Base-by-base conservation (phyloP, 352 stramenopile genomes). In the Phytophthora kernoviae region DNA sequence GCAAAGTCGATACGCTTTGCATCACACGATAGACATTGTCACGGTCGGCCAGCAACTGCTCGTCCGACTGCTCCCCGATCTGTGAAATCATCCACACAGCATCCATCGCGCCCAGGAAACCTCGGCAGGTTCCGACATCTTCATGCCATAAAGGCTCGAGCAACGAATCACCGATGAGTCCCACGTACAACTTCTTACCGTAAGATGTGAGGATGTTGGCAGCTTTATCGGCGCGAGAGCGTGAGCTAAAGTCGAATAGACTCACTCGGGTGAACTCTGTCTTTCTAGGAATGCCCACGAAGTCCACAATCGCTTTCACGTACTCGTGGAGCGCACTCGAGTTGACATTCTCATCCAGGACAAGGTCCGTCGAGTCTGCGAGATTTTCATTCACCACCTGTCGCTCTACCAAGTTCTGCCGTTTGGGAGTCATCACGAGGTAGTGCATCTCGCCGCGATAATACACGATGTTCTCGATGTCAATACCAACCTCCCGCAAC, bases 381-480 rank as follows among this genome's bases (percentile, higher is more conserved):
- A 79, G 80, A 64, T 87, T 78, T 49, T 76, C 64, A 40, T 79
- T 81, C 18, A 90, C 33, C 37, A 92, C 80, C 10, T 74, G 75
- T 21, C 81, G 65, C 5, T 89, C 68, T 9, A 90, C 6, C 33
- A 92, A 59, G 65, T 87, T 92, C 48, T 79, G 71, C 2, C 75
- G 77, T 57, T 87, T 89, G 5, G 82, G 78, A 2, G 84, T 92
- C 77, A 91, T 91, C 17, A 94, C 84, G 10, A 94, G 56, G 63
- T 94, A 94, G 66, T 94, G 84, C 70, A 90, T 90, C 49, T 88
- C 80, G 20, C 84, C 84, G 14, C 81, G 79, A 62, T 92, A 91
- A 59, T 94, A 94, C 57, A 92, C 79, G 34, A 90, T 64, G 53
- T 91, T 91, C 62, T 94, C 84, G 5, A 91, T 42, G 45, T 90